Base-by-base conservation (phyloP, 768 basidiomycete species). In the Nidula microcarpa region DNA sequence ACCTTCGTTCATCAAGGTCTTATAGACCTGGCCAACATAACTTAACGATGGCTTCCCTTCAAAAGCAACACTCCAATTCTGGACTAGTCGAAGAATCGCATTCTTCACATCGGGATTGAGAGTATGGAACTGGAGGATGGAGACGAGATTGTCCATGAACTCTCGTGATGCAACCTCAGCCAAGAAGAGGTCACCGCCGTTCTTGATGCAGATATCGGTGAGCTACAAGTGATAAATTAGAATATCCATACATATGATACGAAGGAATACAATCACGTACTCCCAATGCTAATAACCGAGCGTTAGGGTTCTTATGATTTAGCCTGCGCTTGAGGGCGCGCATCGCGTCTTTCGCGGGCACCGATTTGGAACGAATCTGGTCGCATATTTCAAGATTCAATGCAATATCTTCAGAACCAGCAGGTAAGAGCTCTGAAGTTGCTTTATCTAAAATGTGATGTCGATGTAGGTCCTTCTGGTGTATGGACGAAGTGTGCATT, bases 371-470 rank as follows among this genome's bases (percentile, higher is more conserved):
- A 50, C 94, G 85, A 66, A 99, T 94, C 70, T 95, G 89, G 71
- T 99, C 97, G 58, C 93, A 93, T 76, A 98, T 92, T 68, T 98
- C 94, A 54, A 99, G 88, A 62, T 89, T 89, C 57, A 94, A 77
- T 8, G 94, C 91, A 36, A 98, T 94, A 68, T 98, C 93, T 66
- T 95, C 92, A 50, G 84, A 74, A 30, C 89, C 89, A 47, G 84
- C 79, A 39, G 93, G 91, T 50, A 93, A 71, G 30, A 93, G 77
- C 68, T 94, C 92, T 3, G 93, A 94, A 13, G 94, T 97, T n/a
- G 91, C 91, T 73, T 91, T 94, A 76, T 94, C 94, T 96, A 67
- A 51, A n/a, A 49, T 45, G 53, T 59, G 49, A 56, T 50, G 54
- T 45, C 48, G 4, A 30, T 30, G 23, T 30, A 30, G 23, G 4